These are phyloP conservation scores for Gamsiella multidivaricata DNA, from an alignment of 192 early-diverging fungal genomes.

Conservation along the genomic window DNA sequence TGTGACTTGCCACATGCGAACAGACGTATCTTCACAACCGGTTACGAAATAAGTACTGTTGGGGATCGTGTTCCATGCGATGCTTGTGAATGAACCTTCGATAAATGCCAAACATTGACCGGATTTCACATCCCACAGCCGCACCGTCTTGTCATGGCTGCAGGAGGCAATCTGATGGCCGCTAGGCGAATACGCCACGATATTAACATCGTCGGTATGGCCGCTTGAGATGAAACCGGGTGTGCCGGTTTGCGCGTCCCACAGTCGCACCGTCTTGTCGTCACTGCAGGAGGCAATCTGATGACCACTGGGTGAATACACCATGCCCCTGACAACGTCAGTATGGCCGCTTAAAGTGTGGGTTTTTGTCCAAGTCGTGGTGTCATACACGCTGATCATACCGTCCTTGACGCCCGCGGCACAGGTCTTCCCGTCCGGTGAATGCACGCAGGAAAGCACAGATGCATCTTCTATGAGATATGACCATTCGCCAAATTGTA, in stretches of 20 bases:
- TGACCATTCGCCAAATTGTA: background rate
- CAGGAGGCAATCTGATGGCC: background rate
- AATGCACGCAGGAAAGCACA: background rate
- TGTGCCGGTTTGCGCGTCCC: background rate
- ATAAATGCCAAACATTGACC: background rate
- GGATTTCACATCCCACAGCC: slow-evolving; percentile 1
- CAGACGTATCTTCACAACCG: background rate
- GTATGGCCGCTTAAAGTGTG: background rate
- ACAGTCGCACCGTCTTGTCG: slow-evolving; percentile 1
- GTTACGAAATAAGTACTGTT: background rate
- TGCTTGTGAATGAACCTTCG: background rate
- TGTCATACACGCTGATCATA: background rate
- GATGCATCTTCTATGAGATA: background rate
- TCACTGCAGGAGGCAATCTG: background rate
- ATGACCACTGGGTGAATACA: background rate
- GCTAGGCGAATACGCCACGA: background rate
- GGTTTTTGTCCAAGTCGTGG: background rate
- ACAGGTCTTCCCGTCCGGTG: background rate
- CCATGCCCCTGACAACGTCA: background rate
- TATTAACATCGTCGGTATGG: background rate
- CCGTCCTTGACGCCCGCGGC: background rate
- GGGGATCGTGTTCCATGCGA: background rate
- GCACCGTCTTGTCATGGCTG: background rate
- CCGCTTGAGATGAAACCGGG: background rate
- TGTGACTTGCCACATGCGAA: slow-evolving; percentile 3